Evolutionary conservation across 208 protist genomes (phyloP).

Genomic region (Trypanosoma theileri): DNA sequence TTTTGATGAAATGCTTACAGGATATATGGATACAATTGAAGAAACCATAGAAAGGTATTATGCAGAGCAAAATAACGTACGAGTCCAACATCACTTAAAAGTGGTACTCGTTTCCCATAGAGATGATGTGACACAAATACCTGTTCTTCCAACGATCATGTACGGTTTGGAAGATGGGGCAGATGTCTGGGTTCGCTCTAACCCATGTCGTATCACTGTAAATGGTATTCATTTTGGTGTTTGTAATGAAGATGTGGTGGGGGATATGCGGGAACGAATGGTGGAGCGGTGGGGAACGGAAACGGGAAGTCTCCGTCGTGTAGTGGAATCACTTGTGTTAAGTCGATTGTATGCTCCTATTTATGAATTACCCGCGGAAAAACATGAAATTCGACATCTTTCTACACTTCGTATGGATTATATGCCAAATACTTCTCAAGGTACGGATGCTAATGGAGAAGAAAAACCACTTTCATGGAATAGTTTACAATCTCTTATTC

Average conservation of each 20-base stretch:
- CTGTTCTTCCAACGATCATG: constrained; percentile 77
- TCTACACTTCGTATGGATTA: constrained; percentile 56
- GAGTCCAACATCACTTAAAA: constrained; percentile 44
- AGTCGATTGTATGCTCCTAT: constrained; percentile 76
- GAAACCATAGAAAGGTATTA: constrained; percentile 68
- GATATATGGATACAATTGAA: constrained; percentile 65
- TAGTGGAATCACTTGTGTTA: constrained; percentile 69
- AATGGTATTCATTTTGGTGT: constrained; percentile 86
- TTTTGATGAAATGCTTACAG: constrained; percentile 67
- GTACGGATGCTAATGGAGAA: background rate
- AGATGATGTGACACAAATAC: constrained; percentile 78
- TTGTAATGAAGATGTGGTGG: constrained; percentile 79
- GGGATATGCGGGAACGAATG: constrained; percentile 69
- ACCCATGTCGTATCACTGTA: constrained; percentile 75
- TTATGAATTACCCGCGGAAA: constrained; percentile 46
- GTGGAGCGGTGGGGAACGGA: constrained; percentile 71
- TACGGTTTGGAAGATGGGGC: constrained; percentile 66
- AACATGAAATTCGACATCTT: constrained; percentile 65
- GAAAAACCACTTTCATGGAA: background rate
- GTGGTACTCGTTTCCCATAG: constrained; percentile 74
- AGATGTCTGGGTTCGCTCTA: constrained; percentile 72
- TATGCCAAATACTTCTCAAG: constrained; percentile 24
- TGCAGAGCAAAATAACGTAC: constrained; percentile 26
- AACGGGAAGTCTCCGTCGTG: constrained; percentile 76
- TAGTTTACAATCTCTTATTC: background rate